Conservation (phyloP, 768 basidiomycete species). For the Hypholoma fasciculare region DNA sequence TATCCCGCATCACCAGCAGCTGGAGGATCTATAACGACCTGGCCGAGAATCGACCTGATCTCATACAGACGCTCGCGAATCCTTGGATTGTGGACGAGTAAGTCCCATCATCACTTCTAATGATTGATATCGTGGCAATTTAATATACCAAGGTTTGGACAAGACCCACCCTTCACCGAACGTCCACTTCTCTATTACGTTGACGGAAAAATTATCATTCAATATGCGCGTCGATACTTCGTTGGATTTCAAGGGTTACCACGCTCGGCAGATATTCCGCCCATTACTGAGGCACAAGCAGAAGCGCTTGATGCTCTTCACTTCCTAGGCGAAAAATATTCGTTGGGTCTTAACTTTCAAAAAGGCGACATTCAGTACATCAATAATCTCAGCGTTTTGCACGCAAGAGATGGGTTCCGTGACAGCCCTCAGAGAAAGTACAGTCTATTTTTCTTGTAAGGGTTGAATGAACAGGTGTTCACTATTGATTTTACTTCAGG, state of each 20-base stretch:
- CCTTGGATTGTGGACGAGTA: constrained; percentile 46
- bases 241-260: constrained; percentile 38
- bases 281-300: constrained; percentile 49
- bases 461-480: neutral
- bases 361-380: constrained; percentile 53
- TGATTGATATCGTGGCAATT: neutral
- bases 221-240: constrained; percentile 45
- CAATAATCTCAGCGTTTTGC: constrained; percentile 46
- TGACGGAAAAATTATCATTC: constrained; percentile 40
- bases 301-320: constrained; percentile 48
- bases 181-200: constrained; percentile 42
- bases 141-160: constrained; percentile 33
- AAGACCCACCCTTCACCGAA: constrained; percentile 31
- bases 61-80: constrained; percentile 40
- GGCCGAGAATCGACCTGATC: constrained; percentile 45
- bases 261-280: constrained; percentile 38
- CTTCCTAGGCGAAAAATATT: constrained; percentile 43
- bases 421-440: constrained; percentile 40
- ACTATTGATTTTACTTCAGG: constrained; percentile 12
- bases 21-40: constrained; percentile 49
- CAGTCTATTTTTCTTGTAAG: constrained; percentile 11
- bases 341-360: constrained; percentile 44
- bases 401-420: constrained; percentile 43
- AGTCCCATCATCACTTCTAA: neutral
- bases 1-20: constrained; percentile 44